phyloP scores from a whole-genome alignment of 805 yeast species.

The Zygotorulaspora danielsina region DNA sequence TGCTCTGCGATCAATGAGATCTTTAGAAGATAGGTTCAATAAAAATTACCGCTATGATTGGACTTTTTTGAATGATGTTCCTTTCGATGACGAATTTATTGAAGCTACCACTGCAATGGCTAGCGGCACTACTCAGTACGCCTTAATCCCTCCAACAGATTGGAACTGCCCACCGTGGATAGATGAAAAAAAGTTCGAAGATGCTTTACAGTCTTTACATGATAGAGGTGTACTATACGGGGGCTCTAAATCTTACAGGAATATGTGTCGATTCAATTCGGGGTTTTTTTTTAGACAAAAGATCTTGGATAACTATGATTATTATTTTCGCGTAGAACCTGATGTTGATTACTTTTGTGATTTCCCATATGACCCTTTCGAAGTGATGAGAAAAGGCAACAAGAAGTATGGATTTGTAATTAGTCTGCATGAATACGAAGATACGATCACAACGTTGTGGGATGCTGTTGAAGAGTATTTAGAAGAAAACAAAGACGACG shows the following conservation, averaged over 20 bases:
- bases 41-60: slow-evolving; percentile 63
- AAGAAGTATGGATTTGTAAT: slow-evolving; percentile 88
- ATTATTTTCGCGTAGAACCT: slow-evolving; percentile 95
- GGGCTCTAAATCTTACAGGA: slow-evolving; percentile 63
- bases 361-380: slow-evolving; percentile 77
- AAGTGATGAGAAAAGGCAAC: slow-evolving; percentile 65
- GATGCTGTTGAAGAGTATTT: slow-evolving; percentile 60
- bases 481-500: slow-evolving; percentile 47
- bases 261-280: slow-evolving; percentile 93
- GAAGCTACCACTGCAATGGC: slow-evolving; percentile 58
- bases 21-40: slow-evolving; percentile 73
- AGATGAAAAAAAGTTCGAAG: slow-evolving; percentile 51
- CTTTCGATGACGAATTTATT: slow-evolving; percentile 59
- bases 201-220: slow-evolving; percentile 42
- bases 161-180: slow-evolving; percentile 78
- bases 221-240: slow-evolving; percentile 58
- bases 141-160: slow-evolving; percentile 57
- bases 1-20: slow-evolving; percentile 71
- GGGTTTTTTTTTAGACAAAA: slow-evolving; percentile 85
- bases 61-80: slow-evolving; percentile 75
- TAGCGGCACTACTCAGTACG: slow-evolving; percentile 61
- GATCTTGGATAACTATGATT: slow-evolving; percentile 67
- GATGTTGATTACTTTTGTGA: slow-evolving; percentile 86
- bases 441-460: slow-evolving; percentile 87
- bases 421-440: slow-evolving; percentile 72